A percentile compares a stretch with the other conserved stretches of the same genome.
Evolutionary conservation across 1,139 yeast genomes (phyloP).

Genomic region (Candida freyschussii): DNA sequence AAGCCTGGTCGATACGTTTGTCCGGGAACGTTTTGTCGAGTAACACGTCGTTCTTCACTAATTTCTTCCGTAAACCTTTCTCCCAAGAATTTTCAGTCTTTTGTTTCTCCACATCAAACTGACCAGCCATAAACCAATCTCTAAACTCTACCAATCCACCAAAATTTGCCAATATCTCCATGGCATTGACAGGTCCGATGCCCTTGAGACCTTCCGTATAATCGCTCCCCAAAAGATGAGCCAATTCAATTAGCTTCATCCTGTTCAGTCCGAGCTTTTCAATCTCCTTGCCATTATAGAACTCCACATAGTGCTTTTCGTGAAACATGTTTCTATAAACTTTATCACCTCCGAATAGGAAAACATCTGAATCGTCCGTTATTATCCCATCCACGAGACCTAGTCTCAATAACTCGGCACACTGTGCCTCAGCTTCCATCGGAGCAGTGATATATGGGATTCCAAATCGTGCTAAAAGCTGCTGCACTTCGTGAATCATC

Average conservation of each 20-base stretch:
- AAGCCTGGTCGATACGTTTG: slow-evolving; percentile 63
- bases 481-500: slow-evolving; percentile 90
- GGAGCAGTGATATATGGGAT: slow-evolving; percentile 94
- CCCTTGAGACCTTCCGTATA: slow-evolving; percentile 91
- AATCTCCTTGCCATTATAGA: slow-evolving; percentile 62
- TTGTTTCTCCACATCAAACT: slow-evolving; percentile 35
- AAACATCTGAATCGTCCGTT: slow-evolving; percentile 97
- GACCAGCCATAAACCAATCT: slow-evolving; percentile 46
- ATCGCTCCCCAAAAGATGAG: slow-evolving; percentile 84
- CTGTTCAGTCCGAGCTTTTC: slow-evolving; percentile 63
- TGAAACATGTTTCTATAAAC: slow-evolving; percentile 93
- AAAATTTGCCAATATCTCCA: slow-evolving; percentile 92
- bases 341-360: slow-evolving; percentile 82
- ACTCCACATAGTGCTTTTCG: slow-evolving; percentile 88
- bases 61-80: slow-evolving; percentile 55
- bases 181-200: slow-evolving; percentile 87
- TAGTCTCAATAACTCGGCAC: slow-evolving; percentile 67
- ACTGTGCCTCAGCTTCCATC: slow-evolving; percentile 98
- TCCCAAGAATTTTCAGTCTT: slow-evolving; percentile 43
- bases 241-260: slow-evolving; percentile 65
- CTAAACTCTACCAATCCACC: slow-evolving; percentile 42
- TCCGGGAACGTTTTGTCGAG: slow-evolving; percentile 71
- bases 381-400: slow-evolving; percentile 89
- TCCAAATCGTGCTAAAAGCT: slow-evolving; percentile 78
- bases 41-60: slow-evolving; percentile 40